These are phyloP conservation scores for Penicillium tannophilum DNA, from an alignment of 495 filamentous ascomycete species.

Conservation along the genomic window DNA sequence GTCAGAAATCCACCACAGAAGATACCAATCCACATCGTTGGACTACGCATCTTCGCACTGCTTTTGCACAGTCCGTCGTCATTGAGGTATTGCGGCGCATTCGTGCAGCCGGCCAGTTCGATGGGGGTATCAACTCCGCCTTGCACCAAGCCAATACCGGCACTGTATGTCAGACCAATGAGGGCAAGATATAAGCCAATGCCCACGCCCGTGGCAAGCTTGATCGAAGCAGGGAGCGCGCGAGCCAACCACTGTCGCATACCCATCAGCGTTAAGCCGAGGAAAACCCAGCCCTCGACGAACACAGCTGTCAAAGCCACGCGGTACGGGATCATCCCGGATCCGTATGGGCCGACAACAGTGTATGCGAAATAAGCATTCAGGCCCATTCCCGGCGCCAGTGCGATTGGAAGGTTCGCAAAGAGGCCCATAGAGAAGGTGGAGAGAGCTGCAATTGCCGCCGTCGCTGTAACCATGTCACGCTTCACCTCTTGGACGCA, in stretches of 20 bases:
- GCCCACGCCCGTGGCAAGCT: constrained; percentile 79
- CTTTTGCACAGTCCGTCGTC: constrained; percentile 52
- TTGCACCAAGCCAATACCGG: constrained; percentile 73
- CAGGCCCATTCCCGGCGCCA: constrained; percentile 82
- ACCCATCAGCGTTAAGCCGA: constrained; percentile 68
- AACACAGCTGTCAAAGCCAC: constrained; percentile 80
- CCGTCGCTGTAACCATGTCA: constrained; percentile 78
- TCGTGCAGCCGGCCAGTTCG: constrained; percentile 67
- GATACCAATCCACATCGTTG: constrained; percentile 81
- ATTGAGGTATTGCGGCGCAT: constrained; percentile 23
- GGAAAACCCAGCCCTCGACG: constrained; percentile 76
- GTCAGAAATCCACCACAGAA: constrained; percentile 81
- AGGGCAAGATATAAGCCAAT: constrained; percentile 81
- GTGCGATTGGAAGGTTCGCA: constrained; percentile 69
- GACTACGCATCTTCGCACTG: constrained; percentile 68
- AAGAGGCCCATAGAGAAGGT: constrained; percentile 77
- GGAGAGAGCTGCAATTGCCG: constrained; percentile 70
- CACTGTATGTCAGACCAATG: constrained; percentile 77
- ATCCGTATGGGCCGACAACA: constrained; percentile 74
- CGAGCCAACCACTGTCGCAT: constrained; percentile 83
- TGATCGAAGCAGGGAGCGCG: constrained; percentile 74
- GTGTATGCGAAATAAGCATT: constrained; percentile 86
- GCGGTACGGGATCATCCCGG: constrained; percentile 64
- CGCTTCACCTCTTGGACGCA: constrained; percentile 69
- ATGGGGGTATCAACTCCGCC: constrained; percentile 61